A percentile compares a stretch with the other conserved stretches of the same genome.
Conservation (phyloP, 2,329 filamentous ascomycete genomes). For the Colletotrichum eremochloae region DNA sequence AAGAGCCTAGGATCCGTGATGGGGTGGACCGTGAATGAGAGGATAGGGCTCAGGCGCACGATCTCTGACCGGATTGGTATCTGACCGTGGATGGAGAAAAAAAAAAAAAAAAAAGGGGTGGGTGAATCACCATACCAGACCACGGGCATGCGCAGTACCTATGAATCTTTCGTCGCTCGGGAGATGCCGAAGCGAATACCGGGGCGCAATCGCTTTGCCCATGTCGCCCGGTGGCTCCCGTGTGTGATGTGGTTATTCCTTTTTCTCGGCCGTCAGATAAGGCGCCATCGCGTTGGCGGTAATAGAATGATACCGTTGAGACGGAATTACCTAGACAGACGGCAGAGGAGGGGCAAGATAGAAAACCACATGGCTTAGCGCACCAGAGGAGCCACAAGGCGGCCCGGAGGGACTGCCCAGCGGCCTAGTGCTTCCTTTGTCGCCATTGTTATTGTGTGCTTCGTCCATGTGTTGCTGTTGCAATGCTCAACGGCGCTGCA, state of each 20-base stretch:
- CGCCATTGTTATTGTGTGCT: slow-evolving; percentile 32
- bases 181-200: slow-evolving; percentile 41
- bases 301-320: slow-evolving; percentile 28
- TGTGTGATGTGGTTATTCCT: slow-evolving; percentile 3
- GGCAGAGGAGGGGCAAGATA: slow-evolving; percentile 5
- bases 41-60: slow-evolving; percentile 43
- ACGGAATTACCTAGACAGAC: slow-evolving; percentile 10
- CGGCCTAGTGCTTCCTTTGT: slow-evolving; percentile 31
- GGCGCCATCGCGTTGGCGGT: neutral
- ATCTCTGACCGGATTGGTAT: slow-evolving; percentile 51
- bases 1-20: slow-evolving; percentile 40
- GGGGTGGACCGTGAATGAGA: slow-evolving; percentile 38
- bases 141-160: slow-evolving; percentile 37
- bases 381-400: slow-evolving; percentile 31
- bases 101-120: neutral
- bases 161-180: slow-evolving; percentile 38
- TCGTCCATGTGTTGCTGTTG: slow-evolving; percentile 28
- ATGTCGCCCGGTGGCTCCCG: slow-evolving; percentile 22
- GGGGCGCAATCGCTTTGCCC: slow-evolving; percentile 12
- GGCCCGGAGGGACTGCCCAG: slow-evolving; percentile 28
- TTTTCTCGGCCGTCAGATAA: slow-evolving; percentile 12
- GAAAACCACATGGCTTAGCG: slow-evolving; percentile 41
- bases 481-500: slow-evolving; percentile 37
- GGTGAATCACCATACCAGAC: slow-evolving; percentile 28
- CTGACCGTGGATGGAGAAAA: slow-evolving; percentile 46